Conservation (phyloP, 768 basidiomycete species). For the Roridomyces roridus region DNA sequence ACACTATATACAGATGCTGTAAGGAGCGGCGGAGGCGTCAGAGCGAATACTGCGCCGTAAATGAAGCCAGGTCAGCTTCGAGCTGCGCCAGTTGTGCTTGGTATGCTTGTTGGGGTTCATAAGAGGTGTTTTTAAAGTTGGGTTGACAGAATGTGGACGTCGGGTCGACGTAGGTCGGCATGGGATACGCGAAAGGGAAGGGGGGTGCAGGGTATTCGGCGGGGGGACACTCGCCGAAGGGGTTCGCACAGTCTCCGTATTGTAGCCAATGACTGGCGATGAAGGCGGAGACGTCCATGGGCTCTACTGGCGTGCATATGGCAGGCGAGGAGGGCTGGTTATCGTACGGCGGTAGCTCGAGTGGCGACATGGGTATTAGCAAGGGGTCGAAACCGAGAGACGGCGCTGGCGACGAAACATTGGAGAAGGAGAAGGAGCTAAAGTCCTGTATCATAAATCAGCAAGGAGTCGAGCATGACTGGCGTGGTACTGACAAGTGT, state of each 20-base stretch:
- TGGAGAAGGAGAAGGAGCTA: constrained; percentile 52
- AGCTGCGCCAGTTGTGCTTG: constrained; percentile 15
- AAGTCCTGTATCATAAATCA: constrained; percentile 42
- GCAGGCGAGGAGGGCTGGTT: constrained; percentile 15
- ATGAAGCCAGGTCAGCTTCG: constrained; percentile 22
- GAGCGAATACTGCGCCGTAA: constrained; percentile 23
- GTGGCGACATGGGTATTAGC: constrained; percentile 17
- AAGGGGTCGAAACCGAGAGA: constrained; percentile 36
- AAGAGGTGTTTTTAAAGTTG: constrained; percentile 20
- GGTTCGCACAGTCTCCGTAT: constrained; percentile 16
- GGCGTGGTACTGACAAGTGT: constrained; percentile 52
- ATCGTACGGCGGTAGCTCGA: constrained; percentile 10
- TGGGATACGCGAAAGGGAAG: constrained; percentile 3
- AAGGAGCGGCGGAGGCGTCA: not conserved
- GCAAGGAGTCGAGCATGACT: not conserved
- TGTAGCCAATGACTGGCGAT: constrained; percentile 25
- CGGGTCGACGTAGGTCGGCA: not conserved
- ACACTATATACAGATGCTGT: not conserved
- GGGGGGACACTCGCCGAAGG: constrained; percentile 12
- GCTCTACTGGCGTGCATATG: constrained; percentile 5
- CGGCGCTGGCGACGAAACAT: constrained; percentile 36
- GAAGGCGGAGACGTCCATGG: constrained; percentile 25
- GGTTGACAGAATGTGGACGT: constrained; percentile 12
- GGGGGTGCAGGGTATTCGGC: constrained; percentile 10
- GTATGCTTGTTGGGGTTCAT: constrained; percentile 4